Evolutionary conservation across 1,139 yeast species (phyloP), one percentile per base, ranked within the genome.

Genomic region (Waltiozyma sp.): DNA sequence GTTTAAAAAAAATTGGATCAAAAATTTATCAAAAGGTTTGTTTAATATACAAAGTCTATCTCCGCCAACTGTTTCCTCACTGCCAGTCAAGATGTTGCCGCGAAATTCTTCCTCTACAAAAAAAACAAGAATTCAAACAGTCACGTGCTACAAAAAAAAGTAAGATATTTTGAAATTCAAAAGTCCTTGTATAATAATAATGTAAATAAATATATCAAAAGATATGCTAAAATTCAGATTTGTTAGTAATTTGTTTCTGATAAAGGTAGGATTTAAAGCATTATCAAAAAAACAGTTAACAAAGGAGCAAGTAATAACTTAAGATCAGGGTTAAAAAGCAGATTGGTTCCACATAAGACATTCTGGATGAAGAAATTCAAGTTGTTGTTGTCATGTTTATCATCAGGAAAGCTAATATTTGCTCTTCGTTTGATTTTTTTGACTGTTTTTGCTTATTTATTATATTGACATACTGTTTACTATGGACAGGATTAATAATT

Each of bases 331-430:
- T 58, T 58, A 58, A 58, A 58, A 58, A 58, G 62, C 62, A 52
- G 59, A 57, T 56, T 54, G 49, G 51, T 43, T 65, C 69, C 67
- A 60, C 68, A 56, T 58, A 48, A 52, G 49, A 49, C 55, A 47
- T 58, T 65, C 67, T 21, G 65, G 69, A 59, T 64, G 69, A 65
- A 65, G 69, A 65, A 65, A 65, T 65, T 64, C 69, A 63, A 54
- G 66, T 64, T 64, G 68, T 64, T 65, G 68, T 64, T 64, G 64
- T 62, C 59, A 55, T 45, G 58, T 52, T 56, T 62, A 54, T 65
- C 68, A 65, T 65, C 69, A 64, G 19, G 4, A n/a, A 8, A 38
- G 23, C 18, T 31, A 15, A 6, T 4, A 10, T n/a, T 31, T 31
- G 34, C 34, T 31, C n/a, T 7, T 26, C 10, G 28, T 11, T 26